These are phyloP conservation scores for Populus deltoides DNA, from an alignment of 345 rosid species.

Conservation along the genomic window DNA sequence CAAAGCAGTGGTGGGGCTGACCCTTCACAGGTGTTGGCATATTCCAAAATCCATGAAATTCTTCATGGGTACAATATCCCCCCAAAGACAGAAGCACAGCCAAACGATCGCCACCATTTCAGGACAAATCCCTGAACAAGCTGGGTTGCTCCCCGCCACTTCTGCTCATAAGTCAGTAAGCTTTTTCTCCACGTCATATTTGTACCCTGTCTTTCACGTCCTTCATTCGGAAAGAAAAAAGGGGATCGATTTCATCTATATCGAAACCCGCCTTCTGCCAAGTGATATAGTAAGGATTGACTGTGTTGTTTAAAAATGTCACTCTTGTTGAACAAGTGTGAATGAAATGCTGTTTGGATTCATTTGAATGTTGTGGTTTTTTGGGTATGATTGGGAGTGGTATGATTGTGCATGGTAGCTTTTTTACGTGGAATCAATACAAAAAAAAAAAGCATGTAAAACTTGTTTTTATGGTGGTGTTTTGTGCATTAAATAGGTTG, in stretches of 20 bases:
- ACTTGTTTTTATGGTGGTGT: no score
- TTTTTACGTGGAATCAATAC: no score
- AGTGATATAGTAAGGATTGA: constrained; percentile 9
- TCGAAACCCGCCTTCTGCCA: background rate
- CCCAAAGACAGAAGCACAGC: constrained; percentile 48
- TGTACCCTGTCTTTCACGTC: no score
- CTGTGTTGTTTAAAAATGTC: constrained; percentile 7
- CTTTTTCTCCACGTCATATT: no score
- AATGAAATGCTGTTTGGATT: constrained; percentile 24
- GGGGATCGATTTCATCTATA: no score
- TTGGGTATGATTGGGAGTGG: background rate
- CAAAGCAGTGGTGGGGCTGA: constrained; percentile 58
- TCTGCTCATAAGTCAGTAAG: no score
- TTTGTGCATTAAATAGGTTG: no score
- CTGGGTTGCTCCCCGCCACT: no score
- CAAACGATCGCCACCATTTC: constrained; percentile 52
- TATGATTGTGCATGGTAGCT: no score
- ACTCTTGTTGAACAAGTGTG: constrained; percentile 12
- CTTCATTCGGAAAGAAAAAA: no score
- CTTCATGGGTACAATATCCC: constrained; percentile 51
- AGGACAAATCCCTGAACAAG: constrained; percentile 45
- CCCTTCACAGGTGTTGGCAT: constrained; percentile 63
- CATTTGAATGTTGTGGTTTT: constrained; percentile 8
- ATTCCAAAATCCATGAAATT: constrained; percentile 61
- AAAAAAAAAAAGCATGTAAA: no score